These are phyloP conservation scores for Thielaviopsis euricoi DNA, from an alignment of 2,329 filamentous ascomycete species.

Conservation along the genomic window DNA sequence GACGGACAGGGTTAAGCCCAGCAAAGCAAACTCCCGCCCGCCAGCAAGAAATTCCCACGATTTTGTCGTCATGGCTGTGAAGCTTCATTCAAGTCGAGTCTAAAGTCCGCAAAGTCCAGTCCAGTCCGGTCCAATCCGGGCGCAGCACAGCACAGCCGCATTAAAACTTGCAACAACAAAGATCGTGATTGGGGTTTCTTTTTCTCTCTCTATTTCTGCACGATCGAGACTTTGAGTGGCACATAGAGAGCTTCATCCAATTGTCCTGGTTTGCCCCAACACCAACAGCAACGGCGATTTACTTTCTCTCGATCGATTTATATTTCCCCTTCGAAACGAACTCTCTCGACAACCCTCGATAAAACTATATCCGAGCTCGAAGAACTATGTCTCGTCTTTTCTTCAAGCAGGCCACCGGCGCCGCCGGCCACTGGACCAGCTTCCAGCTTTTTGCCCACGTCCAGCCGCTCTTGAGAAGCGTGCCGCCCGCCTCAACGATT, in stretches of 20 bases:
- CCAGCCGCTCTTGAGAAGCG: not conserved
- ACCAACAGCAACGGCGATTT: not conserved
- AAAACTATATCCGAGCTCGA: not conserved
- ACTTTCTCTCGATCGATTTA: not conserved
- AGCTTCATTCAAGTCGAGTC: not conserved
- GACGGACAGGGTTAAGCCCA: not conserved
- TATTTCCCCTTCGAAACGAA: not conserved
- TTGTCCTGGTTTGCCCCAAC: not conserved
- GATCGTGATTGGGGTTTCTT: not conserved
- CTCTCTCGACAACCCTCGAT: not conserved
- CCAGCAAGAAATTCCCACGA: not conserved
- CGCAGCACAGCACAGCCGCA: not conserved
- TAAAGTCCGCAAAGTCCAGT: not conserved
- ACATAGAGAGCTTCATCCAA: not conserved
- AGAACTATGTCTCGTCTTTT: constrained; percentile 1
- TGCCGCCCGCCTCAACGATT: not conserved
- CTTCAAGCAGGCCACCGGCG: not conserved
- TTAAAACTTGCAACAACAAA: not conserved
- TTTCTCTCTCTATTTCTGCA: not conserved
- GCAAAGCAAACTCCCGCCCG: not conserved
- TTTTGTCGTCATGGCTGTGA: not conserved
- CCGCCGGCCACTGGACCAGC: not conserved
- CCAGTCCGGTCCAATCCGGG: too few species aligned
- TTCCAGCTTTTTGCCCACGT: not conserved
- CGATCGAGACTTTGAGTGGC: not conserved